A percentile compares a stretch with the other conserved stretches of the same genome.
phyloP scores from a whole-genome alignment of 2,329 filamentous ascomycete genomes.

The Cladosporium cucumerinum region DNA sequence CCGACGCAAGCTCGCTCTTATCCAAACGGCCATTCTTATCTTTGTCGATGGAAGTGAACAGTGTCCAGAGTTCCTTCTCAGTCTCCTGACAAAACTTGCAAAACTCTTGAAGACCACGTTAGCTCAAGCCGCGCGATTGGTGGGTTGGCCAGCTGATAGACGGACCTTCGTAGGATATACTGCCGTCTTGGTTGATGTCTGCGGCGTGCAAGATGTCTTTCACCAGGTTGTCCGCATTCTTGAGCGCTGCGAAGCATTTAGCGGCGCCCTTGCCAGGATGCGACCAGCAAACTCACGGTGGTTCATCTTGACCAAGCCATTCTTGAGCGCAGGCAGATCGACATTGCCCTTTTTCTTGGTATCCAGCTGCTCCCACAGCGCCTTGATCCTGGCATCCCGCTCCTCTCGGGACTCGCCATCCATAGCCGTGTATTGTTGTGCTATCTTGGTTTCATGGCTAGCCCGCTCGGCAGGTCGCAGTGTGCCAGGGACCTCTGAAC shows the following conservation, averaged over 20 bases:
- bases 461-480: slow-evolving; percentile 2
- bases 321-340: slow-evolving; percentile 79
- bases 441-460: slow-evolving; percentile 27
- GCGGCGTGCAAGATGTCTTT: slow-evolving; percentile 76
- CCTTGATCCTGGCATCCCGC: slow-evolving; percentile 75
- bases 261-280: slow-evolving; percentile 13
- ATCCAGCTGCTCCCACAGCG: slow-evolving; percentile 81
- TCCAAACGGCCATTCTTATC: slow-evolving; percentile 84
- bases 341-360: slow-evolving; percentile 72
- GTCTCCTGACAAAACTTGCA: slow-evolving; percentile 81
- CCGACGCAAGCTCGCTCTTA: slow-evolving; percentile 74
- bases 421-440: slow-evolving; percentile 45
- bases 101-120: slow-evolving; percentile 63
- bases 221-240: slow-evolving; percentile 87
- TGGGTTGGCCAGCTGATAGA: background rate
- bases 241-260: slow-evolving; percentile 57
- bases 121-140: slow-evolving; percentile 5
- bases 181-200: slow-evolving; percentile 82
- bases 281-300: slow-evolving; percentile 64
- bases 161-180: slow-evolving; percentile 83
- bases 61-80: slow-evolving; percentile 73
- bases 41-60: slow-evolving; percentile 84
- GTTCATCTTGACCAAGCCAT: slow-evolving; percentile 81
- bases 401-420: slow-evolving; percentile 73
- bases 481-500: slow-evolving; percentile 7